A percentile compares a stretch with the other conserved stretches of the same genome.
Conservation (phyloP, 2,329 filamentous ascomycete species). For the Arthroderma sp. region DNA sequence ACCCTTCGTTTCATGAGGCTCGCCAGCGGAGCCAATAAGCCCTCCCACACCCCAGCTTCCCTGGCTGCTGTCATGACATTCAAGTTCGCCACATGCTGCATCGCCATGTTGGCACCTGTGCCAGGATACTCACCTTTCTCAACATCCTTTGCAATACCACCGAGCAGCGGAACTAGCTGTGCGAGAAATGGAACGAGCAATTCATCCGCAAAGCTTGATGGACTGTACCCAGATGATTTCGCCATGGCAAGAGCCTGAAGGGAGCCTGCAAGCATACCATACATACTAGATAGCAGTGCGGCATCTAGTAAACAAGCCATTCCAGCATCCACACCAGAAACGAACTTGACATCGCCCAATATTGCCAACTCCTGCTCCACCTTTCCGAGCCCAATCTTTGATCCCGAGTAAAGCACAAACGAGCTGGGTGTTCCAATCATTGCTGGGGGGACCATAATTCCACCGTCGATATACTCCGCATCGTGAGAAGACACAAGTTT, state of each 20-base stretch:
- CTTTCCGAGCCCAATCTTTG: not conserved
- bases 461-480: slow-evolving; percentile 3
- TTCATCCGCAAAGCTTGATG: not conserved
- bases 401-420: slow-evolving; percentile 1
- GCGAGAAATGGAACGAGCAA: not conserved
- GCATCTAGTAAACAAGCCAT: not conserved
- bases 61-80: not conserved
- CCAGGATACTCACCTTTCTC: not conserved
- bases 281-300: slow-evolving; percentile 3
- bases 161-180: too few species aligned
- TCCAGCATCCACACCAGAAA: not conserved
- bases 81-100: not conserved
- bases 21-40: not conserved
- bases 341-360: not conserved
- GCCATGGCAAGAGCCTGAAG: slow-evolving; percentile 1
- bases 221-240: not conserved
- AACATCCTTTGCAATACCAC: not conserved
- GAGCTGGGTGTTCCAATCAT: not conserved
- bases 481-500: not conserved
- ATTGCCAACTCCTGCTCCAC: not conserved
- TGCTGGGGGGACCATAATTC: slow-evolving; percentile 1
- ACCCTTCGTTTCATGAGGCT: not conserved
- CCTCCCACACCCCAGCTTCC: not conserved
- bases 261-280: slow-evolving; percentile 2
- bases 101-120: not conserved